Evolutionary conservation across 371 early-diverging fungal species (phyloP).

Genomic region (Mucor sp.): DNA sequence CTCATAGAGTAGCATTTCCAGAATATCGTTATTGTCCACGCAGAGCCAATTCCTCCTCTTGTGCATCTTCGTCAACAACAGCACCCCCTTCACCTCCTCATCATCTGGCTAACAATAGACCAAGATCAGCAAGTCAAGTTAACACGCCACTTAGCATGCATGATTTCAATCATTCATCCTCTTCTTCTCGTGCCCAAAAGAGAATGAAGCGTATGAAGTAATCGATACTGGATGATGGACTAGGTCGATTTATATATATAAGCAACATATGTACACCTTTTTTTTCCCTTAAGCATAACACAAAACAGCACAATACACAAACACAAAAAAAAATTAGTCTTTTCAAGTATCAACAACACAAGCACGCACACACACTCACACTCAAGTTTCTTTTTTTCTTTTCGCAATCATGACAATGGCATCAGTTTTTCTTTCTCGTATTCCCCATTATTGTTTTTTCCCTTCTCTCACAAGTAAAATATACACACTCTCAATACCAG

Average conservation of each 20-base stretch:
- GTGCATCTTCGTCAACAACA: not conserved
- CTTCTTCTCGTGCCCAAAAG: constrained; percentile 8
- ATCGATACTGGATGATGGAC: not conserved
- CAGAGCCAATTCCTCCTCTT: constrained; percentile 24
- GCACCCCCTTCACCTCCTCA: constrained; percentile 23
- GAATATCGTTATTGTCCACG: constrained; percentile 54
- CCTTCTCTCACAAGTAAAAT: not conserved
- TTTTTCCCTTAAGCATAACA: not conserved
- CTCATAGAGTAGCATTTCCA: constrained; percentile 54
- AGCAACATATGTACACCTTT: constrained; percentile 8
- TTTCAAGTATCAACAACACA: not conserved
- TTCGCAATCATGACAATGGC: constrained; percentile 7
- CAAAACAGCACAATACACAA: constrained; percentile 6
- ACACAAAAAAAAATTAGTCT: constrained; percentile 3
- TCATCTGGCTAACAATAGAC: constrained; percentile 5
- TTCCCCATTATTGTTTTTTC: constrained; percentile 4
- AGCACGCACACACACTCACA: constrained; percentile 7
- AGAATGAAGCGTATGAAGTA: constrained; percentile 15
- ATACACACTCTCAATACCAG: not conserved
- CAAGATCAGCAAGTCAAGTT: constrained; percentile 16
- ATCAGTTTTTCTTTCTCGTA: constrained; percentile 3
- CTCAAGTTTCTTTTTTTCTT: not conserved
- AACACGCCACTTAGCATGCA: constrained; percentile 19
- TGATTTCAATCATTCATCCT: constrained; percentile 7
- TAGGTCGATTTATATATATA: constrained; percentile 5